Evolutionary conservation across 2,329 filamentous ascomycete species (phyloP).

Genomic region (Tolypocladium ovalisporum): DNA sequence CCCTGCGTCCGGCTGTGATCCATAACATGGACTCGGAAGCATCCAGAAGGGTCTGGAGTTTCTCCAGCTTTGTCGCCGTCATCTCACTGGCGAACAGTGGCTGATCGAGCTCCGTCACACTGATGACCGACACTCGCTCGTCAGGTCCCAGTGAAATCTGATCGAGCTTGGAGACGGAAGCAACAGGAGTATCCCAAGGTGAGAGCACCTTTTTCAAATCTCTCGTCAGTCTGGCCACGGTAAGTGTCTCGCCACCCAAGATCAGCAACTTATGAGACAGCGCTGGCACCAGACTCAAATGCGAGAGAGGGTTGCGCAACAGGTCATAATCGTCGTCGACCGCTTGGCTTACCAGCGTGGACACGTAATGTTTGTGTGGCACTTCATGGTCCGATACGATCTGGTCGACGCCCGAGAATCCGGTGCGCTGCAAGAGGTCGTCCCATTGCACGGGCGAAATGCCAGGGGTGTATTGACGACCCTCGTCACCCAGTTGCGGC

Average conservation of each 20-base stretch:
- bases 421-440: conserved; percentile 1
- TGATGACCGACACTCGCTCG: neutral
- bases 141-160: neutral
- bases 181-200: neutral
- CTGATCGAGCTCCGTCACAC: neutral
- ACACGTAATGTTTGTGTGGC: neutral
- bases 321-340: neutral
- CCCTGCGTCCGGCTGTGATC: neutral
- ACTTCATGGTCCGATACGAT: neutral
- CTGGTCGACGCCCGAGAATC: conserved; percentile 5
- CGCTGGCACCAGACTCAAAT: neutral
- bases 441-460: neutral
- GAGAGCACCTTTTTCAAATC: neutral
- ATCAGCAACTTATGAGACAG: neutral
- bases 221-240: neutral
- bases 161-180: neutral
- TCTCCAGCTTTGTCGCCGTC: neutral
- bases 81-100: neutral
- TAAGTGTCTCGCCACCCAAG: conserved; percentile 1
- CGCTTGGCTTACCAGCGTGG: neutral
- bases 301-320: neutral
- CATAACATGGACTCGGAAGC: neutral
- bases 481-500: neutral
- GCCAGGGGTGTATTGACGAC: neutral
- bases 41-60: neutral